These are phyloP conservation scores for Apiospora saccharicola DNA, from an alignment of 2,329 filamentous ascomycete species.

Conservation along the genomic window DNA sequence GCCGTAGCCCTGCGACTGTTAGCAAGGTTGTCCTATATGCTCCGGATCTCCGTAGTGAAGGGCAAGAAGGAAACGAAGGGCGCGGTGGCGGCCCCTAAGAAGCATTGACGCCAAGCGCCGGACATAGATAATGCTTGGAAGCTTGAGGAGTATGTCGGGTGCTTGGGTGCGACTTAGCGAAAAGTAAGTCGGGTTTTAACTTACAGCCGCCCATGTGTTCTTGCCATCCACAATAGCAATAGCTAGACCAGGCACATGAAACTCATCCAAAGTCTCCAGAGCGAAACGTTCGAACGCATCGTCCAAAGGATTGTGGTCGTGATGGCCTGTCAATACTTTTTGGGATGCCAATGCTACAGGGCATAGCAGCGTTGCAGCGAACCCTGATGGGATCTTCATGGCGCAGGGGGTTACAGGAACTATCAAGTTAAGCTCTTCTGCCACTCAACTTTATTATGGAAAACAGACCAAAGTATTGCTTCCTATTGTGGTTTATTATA, in stretches of 20 bases:
- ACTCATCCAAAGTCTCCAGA: constrained; percentile 42
- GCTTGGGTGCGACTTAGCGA: neutral
- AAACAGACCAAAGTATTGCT: neutral
- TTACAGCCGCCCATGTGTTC: constrained; percentile 48
- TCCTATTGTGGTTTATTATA: neutral
- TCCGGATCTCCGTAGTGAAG: neutral
- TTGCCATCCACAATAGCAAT: constrained; percentile 56
- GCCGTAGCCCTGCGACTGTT: constrained; percentile 51
- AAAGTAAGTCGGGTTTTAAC: constrained; percentile 26
- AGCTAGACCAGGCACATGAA: constrained; percentile 57
- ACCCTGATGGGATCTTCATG: neutral
- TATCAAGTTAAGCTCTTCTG: neutral
- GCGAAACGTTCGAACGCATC: constrained; percentile 30
- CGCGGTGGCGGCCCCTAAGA: neutral
- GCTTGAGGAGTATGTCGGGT: neutral
- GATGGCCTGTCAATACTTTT: constrained; percentile 22
- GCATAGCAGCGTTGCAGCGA: constrained; percentile 14
- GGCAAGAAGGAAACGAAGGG: neutral
- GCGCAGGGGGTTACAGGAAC: neutral
- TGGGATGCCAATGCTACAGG: constrained; percentile 24
- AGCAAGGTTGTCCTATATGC: neutral
- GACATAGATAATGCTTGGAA: neutral
- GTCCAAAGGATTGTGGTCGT: constrained; percentile 29
- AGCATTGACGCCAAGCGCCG: neutral
- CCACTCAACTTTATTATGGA: neutral